Evolutionary conservation across 169 alveolate genomes (phyloP).

Genomic region (Babesia microti): DNA sequence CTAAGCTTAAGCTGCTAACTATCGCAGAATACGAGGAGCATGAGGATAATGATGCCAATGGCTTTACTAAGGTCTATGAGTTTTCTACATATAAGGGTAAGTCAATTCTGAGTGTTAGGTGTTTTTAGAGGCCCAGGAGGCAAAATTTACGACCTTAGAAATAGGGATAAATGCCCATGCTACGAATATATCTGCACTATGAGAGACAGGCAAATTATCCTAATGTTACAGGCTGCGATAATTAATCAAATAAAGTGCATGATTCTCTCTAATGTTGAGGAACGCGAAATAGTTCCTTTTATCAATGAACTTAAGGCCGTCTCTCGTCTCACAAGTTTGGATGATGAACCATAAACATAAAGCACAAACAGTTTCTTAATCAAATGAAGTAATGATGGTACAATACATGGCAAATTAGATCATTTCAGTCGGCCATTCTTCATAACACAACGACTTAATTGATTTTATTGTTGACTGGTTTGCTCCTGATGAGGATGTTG

Average conservation of each 20-base stretch:
- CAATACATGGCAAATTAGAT: neutral
- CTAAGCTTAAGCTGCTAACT: constrained; percentile 66
- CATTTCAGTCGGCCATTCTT: constrained; percentile 5
- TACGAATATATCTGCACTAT: constrained; percentile 53
- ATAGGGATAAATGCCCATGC: constrained; percentile 77
- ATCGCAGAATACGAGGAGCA: constrained; percentile 76
- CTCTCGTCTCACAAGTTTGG: too few species aligned
- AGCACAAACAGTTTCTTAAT: too few species aligned
- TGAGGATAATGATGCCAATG: constrained; percentile 70
- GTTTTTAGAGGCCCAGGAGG: constrained; percentile 78
- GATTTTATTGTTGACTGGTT: too few species aligned
- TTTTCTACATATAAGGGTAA: constrained; percentile 65
- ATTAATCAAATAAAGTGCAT: constrained; percentile 41
- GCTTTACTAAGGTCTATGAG: constrained; percentile 72
- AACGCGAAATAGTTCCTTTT: constrained; percentile 5
- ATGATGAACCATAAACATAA: too few species aligned
- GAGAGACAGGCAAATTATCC: constrained; percentile 35
- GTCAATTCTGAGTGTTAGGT: constrained; percentile 43
- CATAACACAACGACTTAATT: neutral
- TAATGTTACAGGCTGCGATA: constrained; percentile 46
- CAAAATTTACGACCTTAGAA: constrained; percentile 79
- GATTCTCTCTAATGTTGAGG: constrained; percentile 11
- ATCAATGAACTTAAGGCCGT: constrained; percentile 34
- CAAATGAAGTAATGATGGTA: neutral
- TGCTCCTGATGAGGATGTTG: too few species aligned